Evolutionary conservation across 495 filamentous ascomycete species (phyloP).

Genomic region (Neurospora terricola): DNA sequence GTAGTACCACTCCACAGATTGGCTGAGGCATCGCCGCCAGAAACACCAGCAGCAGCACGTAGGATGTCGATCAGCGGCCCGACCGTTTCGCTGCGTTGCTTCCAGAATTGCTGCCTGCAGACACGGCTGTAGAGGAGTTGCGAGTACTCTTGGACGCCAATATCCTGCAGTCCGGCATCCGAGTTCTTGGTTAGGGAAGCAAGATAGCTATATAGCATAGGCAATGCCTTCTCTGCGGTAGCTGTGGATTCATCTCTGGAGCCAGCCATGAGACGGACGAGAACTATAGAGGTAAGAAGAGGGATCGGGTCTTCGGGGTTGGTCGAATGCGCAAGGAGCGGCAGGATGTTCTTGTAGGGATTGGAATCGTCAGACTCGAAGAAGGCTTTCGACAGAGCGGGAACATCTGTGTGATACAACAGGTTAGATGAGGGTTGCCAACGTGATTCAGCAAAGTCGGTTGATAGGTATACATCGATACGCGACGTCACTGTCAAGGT

Average conservation of each 20-base stretch:
- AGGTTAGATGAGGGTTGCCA: slow-evolving; percentile 9
- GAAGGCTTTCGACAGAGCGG: slow-evolving; percentile 63
- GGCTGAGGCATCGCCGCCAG: slow-evolving; percentile 55
- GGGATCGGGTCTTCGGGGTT: slow-evolving; percentile 81
- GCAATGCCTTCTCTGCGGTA: slow-evolving; percentile 64
- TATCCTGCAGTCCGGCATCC: slow-evolving; percentile 79
- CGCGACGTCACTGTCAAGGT: neutral
- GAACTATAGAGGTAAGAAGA: slow-evolving; percentile 78
- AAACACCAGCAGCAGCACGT: slow-evolving; percentile 61
- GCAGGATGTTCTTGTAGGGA: slow-evolving; percentile 77
- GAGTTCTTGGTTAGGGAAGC: slow-evolving; percentile 70
- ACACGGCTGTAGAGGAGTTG: slow-evolving; percentile 66
- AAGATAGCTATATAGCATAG: slow-evolving; percentile 79
- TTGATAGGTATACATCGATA: neutral
- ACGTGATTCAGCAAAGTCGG: neutral
- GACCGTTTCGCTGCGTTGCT: slow-evolving; percentile 71
- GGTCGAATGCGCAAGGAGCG: slow-evolving; percentile 69
- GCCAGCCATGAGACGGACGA: slow-evolving; percentile 69
- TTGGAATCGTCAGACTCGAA: slow-evolving; percentile 51
- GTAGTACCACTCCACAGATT: slow-evolving; percentile 55
- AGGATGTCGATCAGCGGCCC: slow-evolving; percentile 75
- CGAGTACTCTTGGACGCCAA: slow-evolving; percentile 87
- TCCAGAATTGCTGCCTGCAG: slow-evolving; percentile 81
- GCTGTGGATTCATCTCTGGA: slow-evolving; percentile 46
- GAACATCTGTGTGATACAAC: slow-evolving; percentile 50